Conservation (phyloP, 2,329 filamentous ascomycete species). For the Colletotrichum paranaense region DNA sequence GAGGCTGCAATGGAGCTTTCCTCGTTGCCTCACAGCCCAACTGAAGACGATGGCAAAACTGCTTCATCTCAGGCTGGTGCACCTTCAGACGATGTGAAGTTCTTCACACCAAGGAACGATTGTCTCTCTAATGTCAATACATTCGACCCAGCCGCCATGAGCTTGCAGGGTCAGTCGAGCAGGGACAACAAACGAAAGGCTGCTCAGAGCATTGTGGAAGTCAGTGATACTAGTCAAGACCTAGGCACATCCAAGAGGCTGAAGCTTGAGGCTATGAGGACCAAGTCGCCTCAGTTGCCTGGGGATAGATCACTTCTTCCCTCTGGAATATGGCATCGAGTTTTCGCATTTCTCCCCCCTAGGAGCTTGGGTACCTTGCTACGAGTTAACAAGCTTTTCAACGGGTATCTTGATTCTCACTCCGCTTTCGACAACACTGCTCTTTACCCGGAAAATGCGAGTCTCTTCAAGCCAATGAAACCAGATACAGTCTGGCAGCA, state of each 20-base stretch:
- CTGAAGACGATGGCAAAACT: background rate
- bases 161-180: background rate
- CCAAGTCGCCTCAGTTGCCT: background rate
- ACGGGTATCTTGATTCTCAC: slow-evolving; percentile 65
- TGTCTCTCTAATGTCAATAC: background rate
- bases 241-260: slow-evolving; percentile 8
- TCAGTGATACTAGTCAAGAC: background rate
- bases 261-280: background rate
- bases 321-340: slow-evolving; percentile 74
- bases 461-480: slow-evolving; percentile 48
- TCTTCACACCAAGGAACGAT: background rate
- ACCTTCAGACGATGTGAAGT: background rate
- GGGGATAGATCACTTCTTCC: slow-evolving; percentile 10
- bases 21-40: background rate
- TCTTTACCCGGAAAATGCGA: slow-evolving; percentile 43
- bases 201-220: background rate
- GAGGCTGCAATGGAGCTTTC: background rate
- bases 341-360: slow-evolving; percentile 76
- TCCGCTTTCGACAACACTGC: slow-evolving; percentile 44
- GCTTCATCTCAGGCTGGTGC: background rate
- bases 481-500: slow-evolving; percentile 78
- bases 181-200: slow-evolving; percentile 16
- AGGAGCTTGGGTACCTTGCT: slow-evolving; percentile 73
- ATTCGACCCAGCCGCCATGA: background rate
- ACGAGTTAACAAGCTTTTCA: slow-evolving; percentile 75